A percentile compares a stretch with the other conserved stretches of the same genome.
These are phyloP conservation scores for Scenedesmus sp. DNA, from an alignment of 163 green algal species.

Conservation along the genomic window DNA sequence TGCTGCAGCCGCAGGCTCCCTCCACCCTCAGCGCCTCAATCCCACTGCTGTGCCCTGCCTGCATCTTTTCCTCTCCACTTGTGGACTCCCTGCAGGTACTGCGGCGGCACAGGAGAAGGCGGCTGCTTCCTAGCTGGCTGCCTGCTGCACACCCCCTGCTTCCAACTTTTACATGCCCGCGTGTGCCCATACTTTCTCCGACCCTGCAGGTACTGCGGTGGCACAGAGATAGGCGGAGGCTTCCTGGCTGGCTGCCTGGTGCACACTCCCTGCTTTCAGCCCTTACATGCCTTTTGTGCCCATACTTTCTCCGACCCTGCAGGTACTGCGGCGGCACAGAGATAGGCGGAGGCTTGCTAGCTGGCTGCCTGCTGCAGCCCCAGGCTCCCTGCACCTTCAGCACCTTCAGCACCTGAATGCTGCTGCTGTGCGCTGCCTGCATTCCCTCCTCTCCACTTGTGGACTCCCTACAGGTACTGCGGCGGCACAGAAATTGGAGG, in stretches of 20 bases:
- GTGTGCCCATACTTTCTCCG: no score
- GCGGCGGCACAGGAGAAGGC: slow-evolving; percentile 91
- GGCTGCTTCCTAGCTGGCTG: slow-evolving; percentile 85
- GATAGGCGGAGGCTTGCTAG: slow-evolving; percentile 91
- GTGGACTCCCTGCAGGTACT: slow-evolving; percentile 40
- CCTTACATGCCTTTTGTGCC: not conserved
- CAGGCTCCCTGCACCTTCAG: slow-evolving; percentile 87
- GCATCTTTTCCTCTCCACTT: not conserved
- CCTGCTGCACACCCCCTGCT: slow-evolving; percentile 70
- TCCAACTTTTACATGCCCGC: not conserved
- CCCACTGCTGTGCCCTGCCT: not conserved
- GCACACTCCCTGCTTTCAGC: not conserved
- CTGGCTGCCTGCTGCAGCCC: slow-evolving; percentile 84
- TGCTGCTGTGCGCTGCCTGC: not conserved
- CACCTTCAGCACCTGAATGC: slow-evolving; percentile 67
- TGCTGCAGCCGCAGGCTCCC: slow-evolving; percentile 87
- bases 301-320: not conserved
- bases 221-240: slow-evolving; percentile 93
- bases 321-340: slow-evolving; percentile 84
- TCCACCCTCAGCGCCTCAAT: slow-evolving; percentile 71
- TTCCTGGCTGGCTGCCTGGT: slow-evolving; percentile 74
- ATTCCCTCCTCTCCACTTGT: not conserved
- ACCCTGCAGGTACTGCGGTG: slow-evolving; percentile 57
- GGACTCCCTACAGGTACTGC: slow-evolving; percentile 45
- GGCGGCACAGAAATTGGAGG: slow-evolving; percentile 94